phyloP scores from a whole-genome alignment of 2,329 filamentous ascomycete species.

The Alternaria longipes region DNA sequence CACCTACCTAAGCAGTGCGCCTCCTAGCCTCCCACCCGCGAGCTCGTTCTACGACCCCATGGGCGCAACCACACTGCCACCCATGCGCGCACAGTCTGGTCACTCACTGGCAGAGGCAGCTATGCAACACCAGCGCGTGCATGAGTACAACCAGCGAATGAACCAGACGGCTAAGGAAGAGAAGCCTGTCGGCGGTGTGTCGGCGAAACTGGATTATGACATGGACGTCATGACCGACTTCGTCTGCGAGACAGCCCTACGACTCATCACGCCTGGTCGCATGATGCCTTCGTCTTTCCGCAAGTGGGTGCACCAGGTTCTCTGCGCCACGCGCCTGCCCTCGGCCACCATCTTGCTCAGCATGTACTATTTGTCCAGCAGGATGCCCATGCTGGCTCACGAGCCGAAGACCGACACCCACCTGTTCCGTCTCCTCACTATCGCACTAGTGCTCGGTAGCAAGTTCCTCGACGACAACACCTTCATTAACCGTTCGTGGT shows the following conservation, averaged over 20 bases:
- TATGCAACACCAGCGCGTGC: conserved; percentile 53
- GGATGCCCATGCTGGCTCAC: conserved; percentile 77
- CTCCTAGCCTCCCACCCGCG: conserved; percentile 47
- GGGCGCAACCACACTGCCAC: conserved; percentile 57
- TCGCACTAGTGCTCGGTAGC: conserved; percentile 85
- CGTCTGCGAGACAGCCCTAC: conserved; percentile 86
- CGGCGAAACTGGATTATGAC: conserved; percentile 94
- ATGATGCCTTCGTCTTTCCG: conserved; percentile 77
- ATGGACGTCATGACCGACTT: conserved; percentile 97
- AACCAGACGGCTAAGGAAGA: conserved; percentile 65
- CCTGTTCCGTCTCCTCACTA: conserved; percentile 87
- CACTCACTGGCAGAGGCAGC: conserved; percentile 48
- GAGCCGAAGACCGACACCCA: conserved; percentile 67
- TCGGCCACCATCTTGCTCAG: conserved; percentile 91
- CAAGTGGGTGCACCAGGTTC: conserved; percentile 90
- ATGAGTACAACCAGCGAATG: conserved; percentile 51
- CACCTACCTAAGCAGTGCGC: conserved; percentile 50
- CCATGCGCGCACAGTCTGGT: conserved; percentile 56
- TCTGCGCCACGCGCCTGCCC: conserved; percentile 88
- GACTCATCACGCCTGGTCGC: conserved; percentile 71
- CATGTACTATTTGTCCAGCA: conserved; percentile 86
- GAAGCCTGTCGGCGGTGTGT: conserved; percentile 82
- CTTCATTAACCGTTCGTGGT: conserved; percentile 97
- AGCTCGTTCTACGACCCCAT: conserved; percentile 57
- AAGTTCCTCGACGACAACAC: conserved; percentile 98